Base-by-base conservation (phyloP, 805 yeast genomes). In the Candida palmyrensis region DNA sequence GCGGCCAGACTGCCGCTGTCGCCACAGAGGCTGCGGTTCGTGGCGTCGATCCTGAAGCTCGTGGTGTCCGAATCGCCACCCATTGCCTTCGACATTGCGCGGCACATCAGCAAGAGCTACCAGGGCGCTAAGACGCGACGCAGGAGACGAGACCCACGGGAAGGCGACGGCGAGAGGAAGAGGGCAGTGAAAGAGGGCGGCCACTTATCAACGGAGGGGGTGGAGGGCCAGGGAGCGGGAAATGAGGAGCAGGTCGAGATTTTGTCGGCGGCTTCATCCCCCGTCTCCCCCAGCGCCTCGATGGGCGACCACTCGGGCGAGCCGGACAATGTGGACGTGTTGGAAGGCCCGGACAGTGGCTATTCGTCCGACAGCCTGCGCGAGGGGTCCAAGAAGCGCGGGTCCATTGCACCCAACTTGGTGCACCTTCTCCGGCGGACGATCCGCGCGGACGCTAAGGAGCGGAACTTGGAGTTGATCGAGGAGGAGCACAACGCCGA, bases 61-160 rank as follows among this genome's bases (percentile, higher is more conserved):
- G n/a, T n/a, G n/a, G n/a, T n/a, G n/a, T n/a, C n/a, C n/a, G 45
- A 38, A 7, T 59, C 64, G 4, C 66, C 66, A 1, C 66, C 66
- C 1, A 57, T 60, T 2, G 38, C 52, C 4, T 50, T 56, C 35
- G 45, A 50, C 30, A 41, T 49, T 6, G 53, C 55, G 5, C 31
- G 55, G 12, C 52, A 48, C 29, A 38, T 45, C 5, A 44, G 43
- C 20, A 49, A 46, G 24, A 29, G 48, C 6, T 23, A 45, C 18
- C 37, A 40, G 4, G 20, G 29, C 15, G 11, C 18, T 10, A 7
- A 7, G 22, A 14, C 16, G 23, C 19, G 25, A 9, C 9, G 10
- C 23, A 11, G 23, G n/a, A 21, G 28, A 14, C 10, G 28, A 18
- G 18, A 12, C 25, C 10, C 18, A 15, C 32, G 25, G 1, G n/a